A percentile compares a stretch with the other conserved stretches of the same genome.
Conservation (phyloP, 78 protist genomes). For the Dictyostelium firmibasis region DNA sequence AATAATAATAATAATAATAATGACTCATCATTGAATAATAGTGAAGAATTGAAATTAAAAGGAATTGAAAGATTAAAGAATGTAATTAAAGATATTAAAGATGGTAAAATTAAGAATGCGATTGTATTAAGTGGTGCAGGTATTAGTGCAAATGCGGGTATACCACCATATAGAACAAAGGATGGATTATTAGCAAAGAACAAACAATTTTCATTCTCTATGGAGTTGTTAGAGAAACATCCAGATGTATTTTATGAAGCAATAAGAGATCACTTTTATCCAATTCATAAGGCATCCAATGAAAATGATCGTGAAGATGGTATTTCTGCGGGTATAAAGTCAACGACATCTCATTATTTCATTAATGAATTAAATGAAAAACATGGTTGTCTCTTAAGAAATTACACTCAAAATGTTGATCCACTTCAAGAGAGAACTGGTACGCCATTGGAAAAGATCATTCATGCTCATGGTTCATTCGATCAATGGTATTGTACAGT, state of each 20-base stretch:
- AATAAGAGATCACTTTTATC: constrained; percentile 41
- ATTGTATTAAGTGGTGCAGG: constrained; percentile 86
- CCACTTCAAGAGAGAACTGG: constrained; percentile 77
- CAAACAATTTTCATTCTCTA: constrained; percentile 42
- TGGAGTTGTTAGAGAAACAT: not conserved
- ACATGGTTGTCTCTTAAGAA: constrained; percentile 52
- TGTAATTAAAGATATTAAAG: constrained; percentile 3
- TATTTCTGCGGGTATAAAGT: not conserved
- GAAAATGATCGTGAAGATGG: not conserved
- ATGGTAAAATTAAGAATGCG: constrained; percentile 36
- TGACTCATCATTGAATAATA: not conserved
- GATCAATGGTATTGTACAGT: constrained; percentile 40
- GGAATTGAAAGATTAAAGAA: constrained; percentile 36
- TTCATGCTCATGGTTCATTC: constrained; percentile 89
- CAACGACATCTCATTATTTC: constrained; percentile 73
- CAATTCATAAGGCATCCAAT: constrained; percentile 20
- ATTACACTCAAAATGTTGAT: constrained; percentile 88
- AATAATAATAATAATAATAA: no score
- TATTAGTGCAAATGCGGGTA: constrained; percentile 78
- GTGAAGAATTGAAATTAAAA: not conserved
- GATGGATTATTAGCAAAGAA: constrained; percentile 12
- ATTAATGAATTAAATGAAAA: constrained; percentile 28
- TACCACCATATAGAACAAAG: constrained; percentile 65
- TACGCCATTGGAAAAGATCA: constrained; percentile 24
- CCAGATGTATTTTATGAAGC: constrained; percentile 36